Evolutionary conservation across 2,329 filamentous ascomycete genomes (phyloP).

Genomic region (Sporothrix brunneoviolacea): DNA sequence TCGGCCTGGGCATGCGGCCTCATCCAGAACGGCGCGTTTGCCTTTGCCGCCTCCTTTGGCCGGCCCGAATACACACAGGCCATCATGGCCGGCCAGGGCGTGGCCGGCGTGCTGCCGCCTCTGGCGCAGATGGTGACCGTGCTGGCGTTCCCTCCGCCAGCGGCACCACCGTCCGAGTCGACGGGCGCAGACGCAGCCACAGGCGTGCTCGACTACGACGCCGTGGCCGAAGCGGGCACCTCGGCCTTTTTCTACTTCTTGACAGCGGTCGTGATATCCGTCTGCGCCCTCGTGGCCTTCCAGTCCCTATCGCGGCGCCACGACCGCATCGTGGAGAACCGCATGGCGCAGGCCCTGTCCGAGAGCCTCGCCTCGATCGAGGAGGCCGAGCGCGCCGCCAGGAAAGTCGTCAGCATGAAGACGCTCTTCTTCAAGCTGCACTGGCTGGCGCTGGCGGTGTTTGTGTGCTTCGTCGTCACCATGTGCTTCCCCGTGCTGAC

Average conservation of each 20-base stretch:
- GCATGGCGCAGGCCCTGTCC: constrained; percentile 42
- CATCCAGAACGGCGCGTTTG: constrained; percentile 90
- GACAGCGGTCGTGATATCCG: constrained; percentile 72
- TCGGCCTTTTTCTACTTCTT: constrained; percentile 89
- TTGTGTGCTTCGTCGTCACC: constrained; percentile 72
- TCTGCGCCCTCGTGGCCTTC: constrained; percentile 64
- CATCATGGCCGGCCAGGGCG: constrained; percentile 89
- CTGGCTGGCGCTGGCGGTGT: constrained; percentile 71
- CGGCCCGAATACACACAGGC: constrained; percentile 87
- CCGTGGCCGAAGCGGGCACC: constrained; percentile 39
- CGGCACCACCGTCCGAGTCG: neutral
- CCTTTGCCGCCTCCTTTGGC: constrained; percentile 81
- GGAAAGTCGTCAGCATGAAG: constrained; percentile 48
- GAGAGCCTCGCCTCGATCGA: constrained; percentile 45
- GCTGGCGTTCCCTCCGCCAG: constrained; percentile 51
- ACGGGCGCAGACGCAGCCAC: neutral
- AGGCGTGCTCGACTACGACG: constrained; percentile 23
- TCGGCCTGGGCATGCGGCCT: constrained; percentile 75
- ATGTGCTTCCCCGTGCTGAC: constrained; percentile 98
- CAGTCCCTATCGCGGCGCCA: constrained; percentile 62
- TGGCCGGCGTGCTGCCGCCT: constrained; percentile 84
- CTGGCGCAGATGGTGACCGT: constrained; percentile 82
- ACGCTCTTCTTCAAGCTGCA: constrained; percentile 69
- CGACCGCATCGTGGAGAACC: constrained; percentile 44
- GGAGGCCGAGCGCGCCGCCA: constrained; percentile 44